Conservation (phyloP, 2,329 filamentous ascomycete species). For the Penicillium vulpinum region DNA sequence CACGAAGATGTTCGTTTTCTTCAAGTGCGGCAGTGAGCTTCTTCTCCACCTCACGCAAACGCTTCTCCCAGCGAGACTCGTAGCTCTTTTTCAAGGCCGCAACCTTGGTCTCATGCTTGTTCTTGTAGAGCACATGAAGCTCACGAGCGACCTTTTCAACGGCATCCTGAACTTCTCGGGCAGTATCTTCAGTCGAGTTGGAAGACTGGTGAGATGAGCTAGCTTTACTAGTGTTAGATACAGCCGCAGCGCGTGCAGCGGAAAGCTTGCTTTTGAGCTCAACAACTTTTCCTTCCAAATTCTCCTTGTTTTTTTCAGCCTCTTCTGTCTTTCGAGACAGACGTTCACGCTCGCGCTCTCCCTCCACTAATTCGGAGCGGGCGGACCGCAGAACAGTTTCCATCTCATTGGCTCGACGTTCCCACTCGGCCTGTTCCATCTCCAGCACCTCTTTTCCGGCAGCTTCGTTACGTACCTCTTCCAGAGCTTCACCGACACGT, state of each 20-base stretch:
- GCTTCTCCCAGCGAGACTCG: slow-evolving; percentile 86
- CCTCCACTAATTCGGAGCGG: slow-evolving; percentile 75
- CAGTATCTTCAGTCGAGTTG: slow-evolving; percentile 49
- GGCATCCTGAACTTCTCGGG: slow-evolving; percentile 74
- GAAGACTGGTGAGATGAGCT: slow-evolving; percentile 30
- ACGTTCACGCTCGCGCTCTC: slow-evolving; percentile 78
- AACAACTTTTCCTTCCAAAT: slow-evolving; percentile 47
- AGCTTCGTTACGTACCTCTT: slow-evolving; percentile 77
- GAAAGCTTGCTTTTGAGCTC: slow-evolving; percentile 50
- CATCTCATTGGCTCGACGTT: slow-evolving; percentile 81
- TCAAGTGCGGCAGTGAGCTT: slow-evolving; percentile 67
- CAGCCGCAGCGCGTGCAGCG: slow-evolving; percentile 39
- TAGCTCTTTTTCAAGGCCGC: slow-evolving; percentile 79
- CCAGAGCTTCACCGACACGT: slow-evolving; percentile 81
- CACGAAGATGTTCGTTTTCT: slow-evolving; percentile 73
- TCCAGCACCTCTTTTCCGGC: slow-evolving; percentile 68
- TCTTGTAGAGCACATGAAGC: slow-evolving; percentile 89
- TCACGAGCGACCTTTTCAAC: slow-evolving; percentile 93
- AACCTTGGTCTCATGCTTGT: slow-evolving; percentile 96
- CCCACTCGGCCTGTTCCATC: slow-evolving; percentile 78
- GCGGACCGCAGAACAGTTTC: slow-evolving; percentile 76
- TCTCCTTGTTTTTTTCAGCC: slow-evolving; percentile 60
- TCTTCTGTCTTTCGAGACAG: slow-evolving; percentile 75
- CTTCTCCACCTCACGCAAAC: slow-evolving; percentile 72
- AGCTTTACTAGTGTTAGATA: slow-evolving; percentile 35